These are phyloP conservation scores for Myxozyma vanderwaltii DNA, from an alignment of 805 yeast genomes.

Conservation along the genomic window DNA sequence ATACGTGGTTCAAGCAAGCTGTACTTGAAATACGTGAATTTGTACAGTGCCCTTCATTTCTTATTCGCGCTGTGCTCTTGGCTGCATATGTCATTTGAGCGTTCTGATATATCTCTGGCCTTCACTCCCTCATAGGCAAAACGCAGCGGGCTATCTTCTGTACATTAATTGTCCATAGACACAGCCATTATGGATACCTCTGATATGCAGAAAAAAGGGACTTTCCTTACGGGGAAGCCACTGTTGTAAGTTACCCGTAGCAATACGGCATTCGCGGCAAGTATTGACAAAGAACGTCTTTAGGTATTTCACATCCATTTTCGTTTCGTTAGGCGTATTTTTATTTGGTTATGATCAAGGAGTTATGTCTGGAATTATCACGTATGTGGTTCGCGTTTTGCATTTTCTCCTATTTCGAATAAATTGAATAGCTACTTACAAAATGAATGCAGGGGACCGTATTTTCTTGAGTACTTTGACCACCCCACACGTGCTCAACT, in stretches of 20 bases:
- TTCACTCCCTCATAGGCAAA: not conserved
- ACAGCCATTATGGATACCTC: not conserved
- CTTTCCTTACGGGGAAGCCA: slow-evolving; percentile 31
- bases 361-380: slow-evolving; percentile 83
- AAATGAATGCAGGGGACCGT: slow-evolving; percentile 51
- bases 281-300: not conserved
- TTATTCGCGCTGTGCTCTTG: too few species aligned
- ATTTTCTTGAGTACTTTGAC: slow-evolving; percentile 69
- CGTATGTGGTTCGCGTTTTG: slow-evolving; percentile 38
- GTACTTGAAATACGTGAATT: not conserved
- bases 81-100: too few species aligned
- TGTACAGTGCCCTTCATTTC: too few species aligned
- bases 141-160: not conserved
- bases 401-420: not conserved
- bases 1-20: not conserved
- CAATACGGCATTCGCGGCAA: slow-evolving; percentile 19
- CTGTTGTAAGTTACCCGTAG: slow-evolving; percentile 43
- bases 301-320: slow-evolving; percentile 47
- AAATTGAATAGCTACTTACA: not conserved
- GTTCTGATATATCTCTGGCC: not conserved
- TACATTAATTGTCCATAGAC: not conserved
- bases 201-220: slow-evolving; percentile 5
- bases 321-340: slow-evolving; percentile 55
- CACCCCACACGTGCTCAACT: slow-evolving; percentile 73
- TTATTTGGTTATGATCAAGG: slow-evolving; percentile 86